A percentile compares a stretch with the other conserved stretches of the same genome.
These are phyloP conservation scores for Aspergillus sp. DNA, from an alignment of 2,329 filamentous ascomycete genomes.

Conservation along the genomic window DNA sequence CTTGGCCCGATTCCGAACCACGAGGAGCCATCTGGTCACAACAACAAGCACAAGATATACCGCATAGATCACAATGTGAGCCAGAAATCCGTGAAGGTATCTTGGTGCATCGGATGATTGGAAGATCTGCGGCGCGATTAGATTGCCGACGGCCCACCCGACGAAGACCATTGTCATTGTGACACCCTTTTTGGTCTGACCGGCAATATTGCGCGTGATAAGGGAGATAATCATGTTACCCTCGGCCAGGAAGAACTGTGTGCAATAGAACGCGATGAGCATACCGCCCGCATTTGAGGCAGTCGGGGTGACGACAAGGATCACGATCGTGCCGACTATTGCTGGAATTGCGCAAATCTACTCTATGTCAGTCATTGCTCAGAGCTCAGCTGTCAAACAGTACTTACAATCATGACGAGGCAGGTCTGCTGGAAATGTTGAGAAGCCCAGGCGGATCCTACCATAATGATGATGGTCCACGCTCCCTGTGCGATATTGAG, in stretches of 20 bases:
- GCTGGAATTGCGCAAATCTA: conserved; percentile 59
- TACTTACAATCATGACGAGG: conserved; percentile 35
- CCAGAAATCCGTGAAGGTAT: conserved; percentile 16
- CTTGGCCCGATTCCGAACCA: conserved; percentile 1
- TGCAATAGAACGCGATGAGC: conserved; percentile 69
- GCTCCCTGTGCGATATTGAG: conserved; percentile 69
- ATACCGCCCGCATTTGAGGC: conserved; percentile 60
- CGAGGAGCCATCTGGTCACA: neutral
- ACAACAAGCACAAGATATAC: conserved; percentile 12
- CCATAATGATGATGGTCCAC: conserved; percentile 67
- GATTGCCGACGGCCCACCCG: conserved; percentile 16
- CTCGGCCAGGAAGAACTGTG: conserved; percentile 66
- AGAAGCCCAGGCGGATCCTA: conserved; percentile 63
- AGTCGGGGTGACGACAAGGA: conserved; percentile 60
- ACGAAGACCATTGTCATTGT: conserved; percentile 66
- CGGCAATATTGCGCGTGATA: conserved; percentile 65
- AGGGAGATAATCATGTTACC: conserved; percentile 46
- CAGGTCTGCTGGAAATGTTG: conserved; percentile 65
- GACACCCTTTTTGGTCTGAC: conserved; percentile 67
- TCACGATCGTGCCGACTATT: conserved; percentile 66
- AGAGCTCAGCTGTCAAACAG: no score
- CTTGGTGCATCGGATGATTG: conserved; percentile 11
- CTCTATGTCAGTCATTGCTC: conserved; percentile 47
- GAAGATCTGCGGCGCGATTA: conserved; percentile 16
- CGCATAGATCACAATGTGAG: conserved; percentile 16